Conservation (phyloP, 768 basidiomycete species). For the Pleurotus tuoliensis region DNA sequence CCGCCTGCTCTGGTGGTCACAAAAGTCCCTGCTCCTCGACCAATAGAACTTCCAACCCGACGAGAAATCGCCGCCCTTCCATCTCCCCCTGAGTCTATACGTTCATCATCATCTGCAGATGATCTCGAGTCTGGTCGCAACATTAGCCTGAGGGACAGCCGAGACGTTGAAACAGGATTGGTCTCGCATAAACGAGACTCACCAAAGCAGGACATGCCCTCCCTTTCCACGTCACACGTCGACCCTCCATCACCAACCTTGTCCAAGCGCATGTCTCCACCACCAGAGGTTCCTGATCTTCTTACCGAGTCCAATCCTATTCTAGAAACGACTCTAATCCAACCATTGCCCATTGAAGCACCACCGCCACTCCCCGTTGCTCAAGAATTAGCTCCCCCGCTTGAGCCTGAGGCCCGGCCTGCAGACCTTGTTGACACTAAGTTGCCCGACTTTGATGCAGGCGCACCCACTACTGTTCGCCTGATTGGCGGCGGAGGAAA, state of each 20-base stretch:
- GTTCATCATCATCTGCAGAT: slow-evolving; percentile 35
- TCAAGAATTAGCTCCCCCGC: not conserved
- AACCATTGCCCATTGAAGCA: slow-evolving; percentile 16
- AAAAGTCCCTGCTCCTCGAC: slow-evolving; percentile 53
- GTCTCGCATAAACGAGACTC: slow-evolving; percentile 15
- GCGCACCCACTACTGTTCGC: slow-evolving; percentile 40
- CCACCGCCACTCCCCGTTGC: slow-evolving; percentile 5
- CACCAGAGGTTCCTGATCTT: slow-evolving; percentile 40
- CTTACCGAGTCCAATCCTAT: slow-evolving; percentile 40
- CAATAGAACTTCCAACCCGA: slow-evolving; percentile 65
- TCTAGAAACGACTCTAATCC: slow-evolving; percentile 33
- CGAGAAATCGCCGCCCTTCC: slow-evolving; percentile 49
- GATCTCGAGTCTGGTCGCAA: slow-evolving; percentile 49
- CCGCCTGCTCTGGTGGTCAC: slow-evolving; percentile 57
- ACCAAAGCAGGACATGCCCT: slow-evolving; percentile 13
- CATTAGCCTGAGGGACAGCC: slow-evolving; percentile 33
- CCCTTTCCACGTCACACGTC: slow-evolving; percentile 10
- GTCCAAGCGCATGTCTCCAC: slow-evolving; percentile 17
- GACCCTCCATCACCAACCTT: slow-evolving; percentile 8
- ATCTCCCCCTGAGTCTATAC: slow-evolving; percentile 42
- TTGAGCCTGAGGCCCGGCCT: not conserved
- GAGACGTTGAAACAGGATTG: slow-evolving; percentile 15
- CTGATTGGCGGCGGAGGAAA: slow-evolving; percentile 56
- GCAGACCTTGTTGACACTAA: not conserved
- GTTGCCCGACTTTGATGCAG: slow-evolving; percentile 9